Percentiles rank a stretch among this genome's conserved stretches.
These are phyloP conservation scores for Pseudogymnoascus sp. DNA, from an alignment of 2,329 filamentous ascomycete genomes.

Conservation along the genomic window DNA sequence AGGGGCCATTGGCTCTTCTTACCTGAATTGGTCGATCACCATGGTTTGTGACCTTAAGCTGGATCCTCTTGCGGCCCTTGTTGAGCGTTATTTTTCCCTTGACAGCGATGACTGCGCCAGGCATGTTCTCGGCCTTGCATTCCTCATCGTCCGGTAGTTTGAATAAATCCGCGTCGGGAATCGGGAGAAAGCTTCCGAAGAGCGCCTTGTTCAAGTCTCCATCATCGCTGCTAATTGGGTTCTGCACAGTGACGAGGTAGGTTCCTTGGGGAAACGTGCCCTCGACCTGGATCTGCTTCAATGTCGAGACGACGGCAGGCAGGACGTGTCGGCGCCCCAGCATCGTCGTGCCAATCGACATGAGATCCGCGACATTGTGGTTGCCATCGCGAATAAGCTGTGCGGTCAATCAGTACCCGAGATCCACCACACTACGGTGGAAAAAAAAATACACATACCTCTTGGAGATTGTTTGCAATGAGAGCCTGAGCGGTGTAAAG, in stretches of 20 bases:
- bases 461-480: constrained; percentile 84
- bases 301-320: constrained; percentile 69
- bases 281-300: constrained; percentile 84
- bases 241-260: constrained; percentile 89
- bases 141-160: constrained; percentile 54
- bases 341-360: constrained; percentile 85
- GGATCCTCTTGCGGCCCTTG: constrained; percentile 63
- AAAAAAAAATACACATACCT: constrained; percentile 40
- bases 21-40: constrained; percentile 89
- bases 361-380: constrained; percentile 86
- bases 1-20: constrained; percentile 18
- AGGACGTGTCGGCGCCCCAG: constrained; percentile 87
- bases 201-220: constrained; percentile 79
- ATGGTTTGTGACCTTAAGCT: constrained; percentile 70
- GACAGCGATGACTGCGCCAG: constrained; percentile 70
- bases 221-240: constrained; percentile 78
- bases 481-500: constrained; percentile 46
- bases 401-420: constrained; percentile 10
- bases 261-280: constrained; percentile 87
- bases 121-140: constrained; percentile 61
- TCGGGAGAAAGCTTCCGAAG: constrained; percentile 83
- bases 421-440: constrained; percentile 11
- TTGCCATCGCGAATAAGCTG: constrained; percentile 91
- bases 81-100: constrained; percentile 65
- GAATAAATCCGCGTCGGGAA: constrained; percentile 64